Base-by-base conservation (phyloP, 805 yeast genomes). In the Candida hispaniensis region DNA sequence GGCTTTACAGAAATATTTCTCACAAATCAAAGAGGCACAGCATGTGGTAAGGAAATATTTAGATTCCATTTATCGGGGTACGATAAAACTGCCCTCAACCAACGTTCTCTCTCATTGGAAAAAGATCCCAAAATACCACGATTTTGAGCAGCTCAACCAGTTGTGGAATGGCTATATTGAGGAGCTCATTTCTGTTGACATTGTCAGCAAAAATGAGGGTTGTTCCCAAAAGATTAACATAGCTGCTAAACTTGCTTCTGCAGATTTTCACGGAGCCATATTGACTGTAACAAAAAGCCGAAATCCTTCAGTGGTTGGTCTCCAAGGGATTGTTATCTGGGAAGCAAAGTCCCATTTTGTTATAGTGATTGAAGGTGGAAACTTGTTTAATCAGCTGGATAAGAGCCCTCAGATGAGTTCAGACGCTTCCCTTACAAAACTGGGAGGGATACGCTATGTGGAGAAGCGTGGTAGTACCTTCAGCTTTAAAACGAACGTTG, bases 191-290 rank as follows among this genome's bases (percentile, higher is more conserved):
- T 65, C 38, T 21, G 33, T 26, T 11, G 35, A 18, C 18, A 15
- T 18, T 10, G 18, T 33, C 9, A 6, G 20, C 12, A 3, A 32
- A 14, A 8, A 13, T 13, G 22, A 26, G 21, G 14, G 14, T 27
- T 3, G 26, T n/a, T n/a, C n/a, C 11, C 12, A 25, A 8, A 39
- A 26, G 18, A 13, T 40, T 30, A 23, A 14, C 18, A 26, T 30
- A 9, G 46, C 54, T 8, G 35, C 48, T 26, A 39, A 76, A 45
- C 56, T 85, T 24, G 67, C 88, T 1, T 67, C 77, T 41, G 81
- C 91, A 2, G 96, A 85, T 48, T 79, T 69, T 55, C 78, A 77
- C 46, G 95, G 96, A 3, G 70, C 91, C n/a, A 52, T 55, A 25
- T 39, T 83, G 9, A 63, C 63, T 9, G 85, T 85, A 0, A 47